Evolutionary conservation across 371 early-diverging fungal genomes (phyloP), one percentile per base, ranked within the genome.

Genomic region (Homolaphlyctis polyrhiza): DNA sequence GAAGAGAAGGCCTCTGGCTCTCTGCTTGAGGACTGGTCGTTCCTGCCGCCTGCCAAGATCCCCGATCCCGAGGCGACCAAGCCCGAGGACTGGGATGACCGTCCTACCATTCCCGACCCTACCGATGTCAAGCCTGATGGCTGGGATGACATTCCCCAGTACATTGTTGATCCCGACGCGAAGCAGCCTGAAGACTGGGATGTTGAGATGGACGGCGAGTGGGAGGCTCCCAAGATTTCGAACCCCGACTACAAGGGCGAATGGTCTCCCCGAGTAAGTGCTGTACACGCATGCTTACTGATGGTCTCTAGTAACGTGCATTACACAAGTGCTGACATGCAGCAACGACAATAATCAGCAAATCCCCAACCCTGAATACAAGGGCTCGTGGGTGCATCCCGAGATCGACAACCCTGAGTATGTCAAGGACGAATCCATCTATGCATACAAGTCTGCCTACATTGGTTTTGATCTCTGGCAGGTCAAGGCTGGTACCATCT

Each of bases 11-110:
- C 84, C 35, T 69, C 73, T 0, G 94, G 95, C 45, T 71, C 77
- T 21, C 66, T 97, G 47, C 66, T 90, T 35, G 91, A 89, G 49
- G 90, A 93, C 76, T 95, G 93, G 89, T 87, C 86, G 58, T 87
- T 95, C 64, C 92, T 93, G 77, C 92, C 90, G 50, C 93, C 95
- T 63, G 86, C 87, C 69, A 83, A 77, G 60, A 89, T 92, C 61
- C 73, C 80, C 57, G 96, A 97, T 62, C 91, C 93, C 35, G 71
- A 85, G 8, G 96, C 91, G 66, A 78, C 69, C 64, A 96, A 93
- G 84, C 97, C 97, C 43, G 88, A 65, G 2, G 93, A 93, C 76
- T 97, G 96, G 95, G 95, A 89, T 35, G 95, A 94, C 69, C 83
- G 79, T 33, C 89, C 87, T 58, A 78, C 81, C 69, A 94, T 97